Evolutionary conservation across 805 yeast species (phyloP).

Genomic region (Suhomyces sp.): DNA sequence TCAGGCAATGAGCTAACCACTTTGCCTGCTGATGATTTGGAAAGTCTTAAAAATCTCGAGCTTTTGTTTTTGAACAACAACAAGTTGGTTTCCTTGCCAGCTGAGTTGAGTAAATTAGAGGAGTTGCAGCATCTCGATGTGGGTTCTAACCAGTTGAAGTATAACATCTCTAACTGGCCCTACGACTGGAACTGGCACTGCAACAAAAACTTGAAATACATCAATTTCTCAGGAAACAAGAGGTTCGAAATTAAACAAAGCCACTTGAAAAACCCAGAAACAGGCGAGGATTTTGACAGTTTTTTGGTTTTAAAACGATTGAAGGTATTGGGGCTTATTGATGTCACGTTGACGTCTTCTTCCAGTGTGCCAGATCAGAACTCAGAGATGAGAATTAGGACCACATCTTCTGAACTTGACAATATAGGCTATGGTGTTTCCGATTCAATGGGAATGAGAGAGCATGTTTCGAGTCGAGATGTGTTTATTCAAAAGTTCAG

Average conservation of each 20-base stretch:
- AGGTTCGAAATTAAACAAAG: slow-evolving; percentile 82
- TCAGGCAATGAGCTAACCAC: slow-evolving; percentile 81
- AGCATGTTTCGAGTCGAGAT: slow-evolving; percentile 71
- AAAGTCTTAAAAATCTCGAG: slow-evolving; percentile 52
- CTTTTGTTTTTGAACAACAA: slow-evolving; percentile 76
- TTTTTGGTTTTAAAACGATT: slow-evolving; percentile 61
- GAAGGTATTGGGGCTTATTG: slow-evolving; percentile 82
- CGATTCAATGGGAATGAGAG: slow-evolving; percentile 72
- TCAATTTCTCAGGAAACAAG: slow-evolving; percentile 90
- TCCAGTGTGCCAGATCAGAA: slow-evolving; percentile 87
- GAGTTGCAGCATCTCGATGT: slow-evolving; percentile 76
- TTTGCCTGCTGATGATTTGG: slow-evolving; percentile 85
- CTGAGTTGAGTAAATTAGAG: slow-evolving; percentile 72
- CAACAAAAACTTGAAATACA: slow-evolving; percentile 68
- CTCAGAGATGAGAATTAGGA: slow-evolving; percentile 78
- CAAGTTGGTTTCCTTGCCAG: slow-evolving; percentile 80
- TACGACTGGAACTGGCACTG: slow-evolving; percentile 98
- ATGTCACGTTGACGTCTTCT: slow-evolving; percentile 88
- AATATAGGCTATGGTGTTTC: slow-evolving; percentile 87
- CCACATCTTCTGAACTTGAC: slow-evolving; percentile 78
- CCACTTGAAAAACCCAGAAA: slow-evolving; percentile 52
- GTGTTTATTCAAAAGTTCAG: slow-evolving; percentile 83
- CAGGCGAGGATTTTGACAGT: slow-evolving; percentile 66
- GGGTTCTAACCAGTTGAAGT: slow-evolving; percentile 85
- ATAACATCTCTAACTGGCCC: slow-evolving; percentile 90